A percentile compares a stretch with the other conserved stretches of the same genome.
phyloP scores from a whole-genome alignment of 768 basidiomycete species.

The Suillus discolor region DNA sequence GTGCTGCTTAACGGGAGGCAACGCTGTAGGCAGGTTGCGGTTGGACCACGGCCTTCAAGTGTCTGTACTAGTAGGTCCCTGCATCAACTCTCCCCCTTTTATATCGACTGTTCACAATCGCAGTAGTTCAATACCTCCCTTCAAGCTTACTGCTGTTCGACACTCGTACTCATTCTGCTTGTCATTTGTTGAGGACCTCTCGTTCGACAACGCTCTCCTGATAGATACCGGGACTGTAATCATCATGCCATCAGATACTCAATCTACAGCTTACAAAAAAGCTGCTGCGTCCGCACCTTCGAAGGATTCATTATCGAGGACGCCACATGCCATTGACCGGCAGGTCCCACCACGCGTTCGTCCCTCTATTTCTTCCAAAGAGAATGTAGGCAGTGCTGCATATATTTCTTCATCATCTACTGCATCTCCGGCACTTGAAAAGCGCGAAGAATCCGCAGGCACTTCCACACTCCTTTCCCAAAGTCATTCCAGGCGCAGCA shows the following conservation, averaged over 20 bases:
- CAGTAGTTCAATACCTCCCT: background rate
- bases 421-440: background rate
- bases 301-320: background rate
- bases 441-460: background rate
- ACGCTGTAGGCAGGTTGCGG: background rate
- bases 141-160: background rate
- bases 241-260: slow-evolving; percentile 5
- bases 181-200: background rate
- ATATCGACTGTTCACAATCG: slow-evolving; percentile 6
- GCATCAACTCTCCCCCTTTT: background rate
- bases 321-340: slow-evolving; percentile 11
- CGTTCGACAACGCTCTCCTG: background rate
- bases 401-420: slow-evolving; percentile 1
- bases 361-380: slow-evolving; percentile 2
- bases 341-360: background rate
- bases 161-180: background rate
- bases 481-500: background rate
- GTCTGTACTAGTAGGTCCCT: background rate
- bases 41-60: slow-evolving; percentile 2
- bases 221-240: background rate
- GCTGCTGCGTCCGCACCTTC: slow-evolving; percentile 5
- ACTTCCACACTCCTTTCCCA: slow-evolving; percentile 2
- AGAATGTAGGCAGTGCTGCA: slow-evolving; percentile 1
- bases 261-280: background rate
- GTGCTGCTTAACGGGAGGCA: slow-evolving; percentile 6